Evolutionary conservation across 164 flowering plant genomes (phyloP).

Genomic region (Nymphaea colorata): DNA sequence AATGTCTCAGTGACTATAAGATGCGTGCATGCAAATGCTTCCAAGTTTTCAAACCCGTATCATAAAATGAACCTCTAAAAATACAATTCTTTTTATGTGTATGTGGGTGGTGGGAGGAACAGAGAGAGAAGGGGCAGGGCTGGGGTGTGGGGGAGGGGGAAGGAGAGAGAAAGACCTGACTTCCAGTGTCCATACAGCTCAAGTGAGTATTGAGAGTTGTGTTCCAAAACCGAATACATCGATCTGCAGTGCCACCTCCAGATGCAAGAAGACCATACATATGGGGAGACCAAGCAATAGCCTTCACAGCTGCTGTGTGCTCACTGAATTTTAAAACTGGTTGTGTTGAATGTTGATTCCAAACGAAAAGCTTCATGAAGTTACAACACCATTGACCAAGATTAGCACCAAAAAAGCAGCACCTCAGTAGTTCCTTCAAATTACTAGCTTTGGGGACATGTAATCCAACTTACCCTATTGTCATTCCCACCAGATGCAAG

Average conservation of each 20-base stretch:
- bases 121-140: no score
- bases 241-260: conserved; percentile 96
- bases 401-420: not conserved
- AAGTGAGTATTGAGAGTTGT: conserved; percentile 80
- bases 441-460: not conserved
- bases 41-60: no score
- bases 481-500: conserved; percentile 99
- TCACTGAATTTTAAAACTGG: conserved; percentile 84
- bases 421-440: no score
- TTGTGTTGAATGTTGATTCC: conserved; percentile 91
- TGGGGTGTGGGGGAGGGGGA: no score
- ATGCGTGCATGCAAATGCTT: no score
- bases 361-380: conserved; percentile 70
- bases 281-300: conserved; percentile 99
- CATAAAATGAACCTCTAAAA: no score
- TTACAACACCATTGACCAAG: not conserved
- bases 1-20: no score
- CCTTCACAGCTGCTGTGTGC: conserved; percentile 98
- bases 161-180: conserved; percentile 45
- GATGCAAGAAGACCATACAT: conserved; percentile 94
- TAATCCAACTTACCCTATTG: conserved; percentile 45
- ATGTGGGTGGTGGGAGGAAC: no score
- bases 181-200: conserved; percentile 94
- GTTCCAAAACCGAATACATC: conserved; percentile 97
- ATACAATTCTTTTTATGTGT: no score